A percentile compares a stretch with the other conserved stretches of the same genome.
phyloP scores from a whole-genome alignment of 257 asterid genomes.

The Cynanchum wilfordii region DNA sequence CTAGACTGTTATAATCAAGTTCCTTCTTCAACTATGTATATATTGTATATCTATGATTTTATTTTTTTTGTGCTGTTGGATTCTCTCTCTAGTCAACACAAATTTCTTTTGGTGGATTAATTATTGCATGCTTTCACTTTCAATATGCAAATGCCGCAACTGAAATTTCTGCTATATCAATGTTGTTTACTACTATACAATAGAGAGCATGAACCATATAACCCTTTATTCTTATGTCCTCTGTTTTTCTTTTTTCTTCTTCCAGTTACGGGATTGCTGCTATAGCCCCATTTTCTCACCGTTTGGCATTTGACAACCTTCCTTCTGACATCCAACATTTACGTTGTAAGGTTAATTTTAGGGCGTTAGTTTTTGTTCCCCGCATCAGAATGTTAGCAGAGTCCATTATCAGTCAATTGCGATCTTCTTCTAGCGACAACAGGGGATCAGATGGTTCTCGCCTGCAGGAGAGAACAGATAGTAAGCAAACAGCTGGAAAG shows the following conservation, averaged over 20 bases:
- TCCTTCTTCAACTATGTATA: background rate
- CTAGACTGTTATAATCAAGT: background rate
- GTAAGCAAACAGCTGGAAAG: slow-evolving; percentile 34
- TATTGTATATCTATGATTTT: background rate
- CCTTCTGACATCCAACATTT: slow-evolving; percentile 38
- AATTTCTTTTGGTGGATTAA: background rate
- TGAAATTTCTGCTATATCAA: background rate
- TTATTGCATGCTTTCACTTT: background rate
- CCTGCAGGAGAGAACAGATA: slow-evolving; percentile 4
- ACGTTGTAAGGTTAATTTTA: slow-evolving; percentile 44
- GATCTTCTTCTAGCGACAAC: slow-evolving; percentile 17
- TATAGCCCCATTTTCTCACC: slow-evolving; percentile 47
- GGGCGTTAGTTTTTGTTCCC: slow-evolving; percentile 40
- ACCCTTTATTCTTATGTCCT: background rate
- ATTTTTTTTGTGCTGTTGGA: background rate
- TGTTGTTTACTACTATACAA: background rate
- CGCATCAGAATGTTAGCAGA: slow-evolving; percentile 35
- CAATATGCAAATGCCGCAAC: background rate
- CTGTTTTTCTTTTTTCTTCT: background rate
- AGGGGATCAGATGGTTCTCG: slow-evolving; percentile 16
- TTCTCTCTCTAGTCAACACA: background rate
- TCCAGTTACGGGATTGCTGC: slow-evolving; percentile 43
- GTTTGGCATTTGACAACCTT: slow-evolving; percentile 40
- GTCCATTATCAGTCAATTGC: slow-evolving; percentile 31
- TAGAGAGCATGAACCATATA: background rate